Evolutionary conservation across 106 monocot genomes (phyloP), one percentile per base, ranked within the genome.

Genomic region (Vanilla planifolia): DNA sequence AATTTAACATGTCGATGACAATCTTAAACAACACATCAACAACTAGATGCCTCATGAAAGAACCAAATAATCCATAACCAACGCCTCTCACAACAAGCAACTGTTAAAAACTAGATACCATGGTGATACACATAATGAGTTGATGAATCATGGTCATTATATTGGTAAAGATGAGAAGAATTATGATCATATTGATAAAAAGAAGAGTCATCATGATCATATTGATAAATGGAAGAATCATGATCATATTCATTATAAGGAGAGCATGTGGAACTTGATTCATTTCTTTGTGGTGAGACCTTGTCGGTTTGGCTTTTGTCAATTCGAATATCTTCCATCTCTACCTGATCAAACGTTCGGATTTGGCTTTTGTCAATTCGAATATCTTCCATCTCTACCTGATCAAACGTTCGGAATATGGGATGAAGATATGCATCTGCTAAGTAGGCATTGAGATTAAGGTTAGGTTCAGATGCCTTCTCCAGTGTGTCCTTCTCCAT

Each of bases 401-500:
- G 67, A 52, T 69, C 76, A 26, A 80, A 66, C 2, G 61, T 55
- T 19, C 55, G 72, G 66, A 85, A 80, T 9, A 80, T 80, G 1
- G 80, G 85, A 58, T 80, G 85, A 65, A 85, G 30, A 60, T 77
- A 85, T 22, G 80, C 85, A 41, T 77, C 63, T 5, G 73, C 66
- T 26, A 85, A 55, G 67, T 74, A 85, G 3, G 66, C 58, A 51
- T 74, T 77, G 15, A 85, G 44, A 33, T 80, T 77, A 4, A 85
- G 52, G 66, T 74, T 40, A 4, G 80, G 74, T 47, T 85, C 85
- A 0, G 85, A 70, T 3, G 69, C 24, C 61, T 51, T 43, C 62
- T 86, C 85, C 71, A 71, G 16, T 2, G 8, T 60, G 63, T 81
- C 81, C 66, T 86, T 86, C 46, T 77, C 74, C 85, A 78, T 86